Percentiles rank a stretch among this genome's conserved stretches.
These are phyloP conservation scores for Backusella tarrabulga DNA, from an alignment of 192 early-diverging fungal species.

Conservation along the genomic window DNA sequence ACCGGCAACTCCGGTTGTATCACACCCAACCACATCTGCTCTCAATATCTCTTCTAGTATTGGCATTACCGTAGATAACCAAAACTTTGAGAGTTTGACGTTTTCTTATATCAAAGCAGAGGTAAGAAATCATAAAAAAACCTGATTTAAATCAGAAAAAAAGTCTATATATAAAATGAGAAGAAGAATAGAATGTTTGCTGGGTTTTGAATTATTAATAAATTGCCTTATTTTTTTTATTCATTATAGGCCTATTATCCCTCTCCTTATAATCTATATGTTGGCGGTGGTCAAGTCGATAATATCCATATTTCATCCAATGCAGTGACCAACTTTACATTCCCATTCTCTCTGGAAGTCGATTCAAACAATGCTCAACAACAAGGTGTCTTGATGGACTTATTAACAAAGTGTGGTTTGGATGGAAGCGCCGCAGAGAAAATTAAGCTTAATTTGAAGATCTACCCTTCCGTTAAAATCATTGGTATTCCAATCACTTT, in stretches of 20 bases:
- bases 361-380: constrained; percentile 25
- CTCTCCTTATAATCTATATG: constrained; percentile 26
- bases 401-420: constrained; percentile 42
- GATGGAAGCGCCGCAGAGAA: constrained; percentile 17
- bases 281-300: constrained; percentile 47
- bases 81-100: constrained; percentile 43
- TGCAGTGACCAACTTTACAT: constrained; percentile 37
- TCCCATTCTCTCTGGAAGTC: constrained; percentile 43
- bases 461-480: constrained; percentile 46
- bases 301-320: constrained; percentile 43
- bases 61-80: constrained; percentile 41
- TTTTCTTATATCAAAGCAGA: constrained; percentile 46
- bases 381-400: constrained; percentile 40
- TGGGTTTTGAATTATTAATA: constrained; percentile 8
- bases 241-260: constrained; percentile 53
- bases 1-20: not conserved
- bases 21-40: not conserved
- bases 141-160: not conserved
- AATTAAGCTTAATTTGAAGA: constrained; percentile 45
- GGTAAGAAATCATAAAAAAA: constrained; percentile 30
- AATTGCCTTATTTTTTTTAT: not conserved
- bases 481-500: constrained; percentile 43
- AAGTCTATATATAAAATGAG: not conserved
- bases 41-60: not conserved
- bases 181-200: not conserved